Base-by-base conservation (phyloP, 768 basidiomycete genomes). In the Hydnum rufescens region DNA sequence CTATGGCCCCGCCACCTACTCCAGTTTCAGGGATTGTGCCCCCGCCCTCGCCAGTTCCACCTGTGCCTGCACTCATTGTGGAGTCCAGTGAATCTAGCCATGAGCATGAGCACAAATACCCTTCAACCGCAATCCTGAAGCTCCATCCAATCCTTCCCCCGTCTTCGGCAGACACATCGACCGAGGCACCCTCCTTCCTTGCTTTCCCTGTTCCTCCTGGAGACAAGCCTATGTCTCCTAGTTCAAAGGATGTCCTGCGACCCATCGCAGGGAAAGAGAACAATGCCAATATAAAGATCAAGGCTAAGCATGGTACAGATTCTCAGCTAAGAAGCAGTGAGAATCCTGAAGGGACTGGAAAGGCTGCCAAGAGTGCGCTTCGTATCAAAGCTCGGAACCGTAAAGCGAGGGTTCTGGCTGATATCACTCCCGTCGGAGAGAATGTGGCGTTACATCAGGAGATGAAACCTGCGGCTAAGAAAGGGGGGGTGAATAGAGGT, bases 371-470 rank as follows among this genome's bases (percentile, higher is more conserved):
- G 34, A 39, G 34, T 39, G 34, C 8, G 34, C 34, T 39, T 8
- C 8, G 34, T 8, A 19, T 39, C 8, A 39, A 39, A 19, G 34
- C 8, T 39, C 34, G 34, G 34, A 39, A 39, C 19, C 34, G 34
- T 39, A 19, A 19, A 39, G 34, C 8, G 8, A 39, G 34, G 8
- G 34, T 39, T 39, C 8, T 8, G 8, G 34, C 34, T 39, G 34
- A 19, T 39, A 19, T 19, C 34, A 39, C 31, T 6, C n/a, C 54
- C 29, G 36, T 42, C 19, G 51, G 46, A 31, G 49, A 50, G 22
- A 52, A 52, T 42, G 39, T 51, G 2, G 51, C 53, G 42, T 28
- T n/a, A 30, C 48, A 18, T 52, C 25, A 18, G 28, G 42, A 53
- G 13, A 5, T 18, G 18, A 5, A 23, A 19, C 32, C 51, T 22